Base-by-base conservation (phyloP, 345 rosid species). In the sweet orange (Citrus sinensis) region DNA sequence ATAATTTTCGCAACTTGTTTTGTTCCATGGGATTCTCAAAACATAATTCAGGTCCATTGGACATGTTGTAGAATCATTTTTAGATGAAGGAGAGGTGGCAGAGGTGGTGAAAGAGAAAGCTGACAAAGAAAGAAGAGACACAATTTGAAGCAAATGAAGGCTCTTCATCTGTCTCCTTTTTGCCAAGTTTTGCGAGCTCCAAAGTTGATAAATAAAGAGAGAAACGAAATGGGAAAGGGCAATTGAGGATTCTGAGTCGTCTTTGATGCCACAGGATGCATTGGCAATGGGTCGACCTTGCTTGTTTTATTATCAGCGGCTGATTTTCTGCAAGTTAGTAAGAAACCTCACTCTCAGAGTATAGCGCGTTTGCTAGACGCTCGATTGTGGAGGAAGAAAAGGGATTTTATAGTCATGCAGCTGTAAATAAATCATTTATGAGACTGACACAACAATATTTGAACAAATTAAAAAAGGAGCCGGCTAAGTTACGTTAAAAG, bases 41-140 rank as follows among this genome's bases (percentile, higher is more conserved):
- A 91, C 91, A 74, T 91, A 93, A 58, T 63, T 84, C 78, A 92
- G 89, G 80, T 89, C 91, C 76, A 91, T 42, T 24, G 98, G 98
- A 67, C 99, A 95, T 27, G 75, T 49, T 25, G 80, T 24, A 8
- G 88, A 65, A 20, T 32, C 9, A 13, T 70, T 69, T 29, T 73
- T 24, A 1, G 77, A 16, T 1, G 85, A 13, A 1, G 86, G 75
- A 32, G 83, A n/a, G 19, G 55, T 64, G 65, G 83, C 63, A 25
- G 74, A 13, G 51, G 17, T 3, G 51, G 13, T 56, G 39, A 68
- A 72, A 67, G 70, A 65, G 63, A 73, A 58, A 68, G 24, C 5
- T 7, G 76, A 74, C 34, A 62, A 14, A 70, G 63, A 79, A n/a
- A 82, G 46, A 6, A 84, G 39, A 60, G 27, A 49, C 4, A 72